Conservation (phyloP, 306 rosid genomes). For the Aeschynomene evenia region DNA sequence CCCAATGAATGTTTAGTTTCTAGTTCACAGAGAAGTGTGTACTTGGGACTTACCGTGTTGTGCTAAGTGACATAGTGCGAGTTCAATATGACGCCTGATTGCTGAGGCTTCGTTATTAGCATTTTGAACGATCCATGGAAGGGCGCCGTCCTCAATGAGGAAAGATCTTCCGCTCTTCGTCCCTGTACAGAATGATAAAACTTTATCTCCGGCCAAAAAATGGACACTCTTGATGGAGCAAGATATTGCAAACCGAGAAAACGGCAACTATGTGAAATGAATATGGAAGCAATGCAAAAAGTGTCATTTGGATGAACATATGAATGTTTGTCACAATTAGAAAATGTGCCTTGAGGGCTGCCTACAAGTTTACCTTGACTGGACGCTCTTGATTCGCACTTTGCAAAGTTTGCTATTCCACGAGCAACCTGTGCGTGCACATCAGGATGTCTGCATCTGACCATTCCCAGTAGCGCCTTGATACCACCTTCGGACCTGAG, state of each 20-base stretch:
- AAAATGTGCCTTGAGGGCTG: neutral
- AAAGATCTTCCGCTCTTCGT: constrained; percentile 78
- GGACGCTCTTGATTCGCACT: constrained; percentile 95
- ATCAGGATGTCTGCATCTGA: constrained; percentile 93
- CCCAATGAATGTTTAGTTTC: constrained; percentile 10
- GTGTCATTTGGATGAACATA: neutral
- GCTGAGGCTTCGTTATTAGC: constrained; percentile 90
- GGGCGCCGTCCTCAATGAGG: constrained; percentile 93
- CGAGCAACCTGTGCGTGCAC: constrained; percentile 99
- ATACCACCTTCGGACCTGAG: constrained; percentile 88
- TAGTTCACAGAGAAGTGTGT: neutral
- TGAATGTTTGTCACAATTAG: neutral
- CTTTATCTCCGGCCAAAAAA: constrained; percentile 9
- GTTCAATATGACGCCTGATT: constrained; percentile 89
- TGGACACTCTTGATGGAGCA: neutral
- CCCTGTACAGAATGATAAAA: constrained; percentile 48
- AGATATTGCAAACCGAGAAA: constrained; percentile 1
- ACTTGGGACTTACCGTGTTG: constrained; percentile 69
- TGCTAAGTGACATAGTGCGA: constrained; percentile 95
- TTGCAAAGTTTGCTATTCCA: constrained; percentile 92
- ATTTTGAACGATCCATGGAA: constrained; percentile 94
- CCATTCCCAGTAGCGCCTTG: constrained; percentile 90
- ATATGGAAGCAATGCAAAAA: constrained; percentile 15
- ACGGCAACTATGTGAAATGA: constrained; percentile 9
- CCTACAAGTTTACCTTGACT: constrained; percentile 65